Conservation (phyloP, 2,329 filamentous ascomycete species). For the Cladophialophora carrionii region DNA sequence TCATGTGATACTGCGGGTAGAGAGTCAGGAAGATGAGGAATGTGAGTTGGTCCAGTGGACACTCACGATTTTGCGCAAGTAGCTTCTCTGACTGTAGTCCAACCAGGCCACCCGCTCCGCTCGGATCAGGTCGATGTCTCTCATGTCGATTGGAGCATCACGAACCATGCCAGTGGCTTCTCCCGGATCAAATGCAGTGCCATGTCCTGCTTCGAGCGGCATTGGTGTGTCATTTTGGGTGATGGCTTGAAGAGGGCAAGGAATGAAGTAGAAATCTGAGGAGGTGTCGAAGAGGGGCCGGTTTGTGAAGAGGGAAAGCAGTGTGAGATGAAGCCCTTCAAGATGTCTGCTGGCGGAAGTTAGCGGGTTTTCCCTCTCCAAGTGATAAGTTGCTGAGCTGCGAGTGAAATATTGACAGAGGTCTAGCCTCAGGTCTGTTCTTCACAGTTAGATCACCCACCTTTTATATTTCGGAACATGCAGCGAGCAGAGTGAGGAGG, state of each 20-base stretch:
- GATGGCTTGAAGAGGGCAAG: neutral
- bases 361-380: neutral
- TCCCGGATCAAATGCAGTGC: constrained; percentile 4
- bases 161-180: constrained; percentile 10
- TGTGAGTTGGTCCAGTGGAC: neutral
- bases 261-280: neutral
- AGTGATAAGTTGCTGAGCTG: neutral
- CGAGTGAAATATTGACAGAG: neutral
- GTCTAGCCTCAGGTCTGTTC: neutral
- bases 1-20: constrained; percentile 7
- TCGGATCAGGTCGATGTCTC: constrained; percentile 5
- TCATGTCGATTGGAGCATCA: constrained; percentile 10
- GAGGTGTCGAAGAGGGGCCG: neutral
- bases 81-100: constrained; percentile 9
- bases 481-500: neutral
- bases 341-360: neutral
- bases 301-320: neutral
- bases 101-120: constrained; percentile 9
- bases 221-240: neutral
- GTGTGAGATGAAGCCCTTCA: neutral
- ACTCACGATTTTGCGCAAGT: constrained; percentile 18
- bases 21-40: neutral
- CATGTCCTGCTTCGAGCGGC: neutral
- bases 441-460: neutral
- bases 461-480: neutral